Conservation (phyloP, 1,284 basidiomycete genomes). For the Ganoderma resinaceum region DNA sequence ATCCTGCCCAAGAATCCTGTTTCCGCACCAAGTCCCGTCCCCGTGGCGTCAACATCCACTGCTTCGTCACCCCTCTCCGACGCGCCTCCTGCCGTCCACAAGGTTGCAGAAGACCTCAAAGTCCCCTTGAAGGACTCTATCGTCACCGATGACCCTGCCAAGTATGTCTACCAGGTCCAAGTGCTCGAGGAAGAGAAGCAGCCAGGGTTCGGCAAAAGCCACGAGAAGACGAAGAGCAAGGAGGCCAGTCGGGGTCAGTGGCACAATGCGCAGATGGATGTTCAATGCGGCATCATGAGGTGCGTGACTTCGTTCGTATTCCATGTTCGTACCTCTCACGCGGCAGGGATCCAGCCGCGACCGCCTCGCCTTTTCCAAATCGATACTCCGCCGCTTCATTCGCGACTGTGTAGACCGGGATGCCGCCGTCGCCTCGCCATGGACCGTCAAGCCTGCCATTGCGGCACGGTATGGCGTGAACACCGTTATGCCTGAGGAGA, state of each 20-base stretch:
- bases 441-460: slow-evolving; percentile 90
- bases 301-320: slow-evolving; percentile 43
- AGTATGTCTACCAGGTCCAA: slow-evolving; percentile 90
- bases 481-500: slow-evolving; percentile 85
- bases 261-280: slow-evolving; percentile 80
- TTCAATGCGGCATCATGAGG: slow-evolving; percentile 83
- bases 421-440: slow-evolving; percentile 90
- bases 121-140: slow-evolving; percentile 76
- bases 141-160: slow-evolving; percentile 77
- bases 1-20: slow-evolving; percentile 59
- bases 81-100: slow-evolving; percentile 53
- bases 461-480: slow-evolving; percentile 87
- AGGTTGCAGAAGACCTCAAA: slow-evolving; percentile 83
- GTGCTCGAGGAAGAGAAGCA: slow-evolving; percentile 81
- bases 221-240: slow-evolving; percentile 52
- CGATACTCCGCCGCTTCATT: slow-evolving; percentile 94
- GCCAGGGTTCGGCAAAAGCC: slow-evolving; percentile 63
- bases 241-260: slow-evolving; percentile 58
- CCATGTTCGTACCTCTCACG: slow-evolving; percentile 5
- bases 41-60: slow-evolving; percentile 38
- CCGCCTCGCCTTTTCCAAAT: slow-evolving; percentile 94
- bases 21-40: slow-evolving; percentile 18
- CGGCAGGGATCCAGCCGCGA: slow-evolving; percentile 73
- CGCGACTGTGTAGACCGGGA: slow-evolving; percentile 94
- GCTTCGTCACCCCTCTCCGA: slow-evolving; percentile 39